Evolutionary conservation across 345 rosid species (phyloP).

Genomic region (Eucalyptus sp.): DNA sequence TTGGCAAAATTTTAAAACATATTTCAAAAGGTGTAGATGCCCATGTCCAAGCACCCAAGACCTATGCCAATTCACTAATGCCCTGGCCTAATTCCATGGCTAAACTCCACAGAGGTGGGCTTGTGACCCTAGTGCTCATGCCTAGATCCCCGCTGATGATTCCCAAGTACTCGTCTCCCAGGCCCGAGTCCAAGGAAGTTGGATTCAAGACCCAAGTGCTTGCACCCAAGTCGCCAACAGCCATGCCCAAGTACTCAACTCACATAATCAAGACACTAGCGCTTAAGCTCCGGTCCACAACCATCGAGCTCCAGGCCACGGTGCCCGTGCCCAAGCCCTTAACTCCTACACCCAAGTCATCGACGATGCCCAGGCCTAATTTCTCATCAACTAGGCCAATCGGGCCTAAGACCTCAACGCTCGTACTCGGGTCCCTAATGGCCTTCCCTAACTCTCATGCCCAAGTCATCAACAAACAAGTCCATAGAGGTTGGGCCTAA

Average conservation of each 20-base stretch:
- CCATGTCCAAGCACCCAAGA: neutral
- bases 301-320: fast-evolving
- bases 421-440: fast-evolving
- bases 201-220: fast-evolving
- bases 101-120: neutral
- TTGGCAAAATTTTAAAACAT: fast-evolving
- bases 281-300: fast-evolving
- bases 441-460: fast-evolving
- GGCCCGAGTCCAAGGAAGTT: fast-evolving
- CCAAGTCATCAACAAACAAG: neutral
- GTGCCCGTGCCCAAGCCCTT: neutral
- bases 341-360: neutral
- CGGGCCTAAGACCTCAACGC: fast-evolving
- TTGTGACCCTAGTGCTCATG: fast-evolving
- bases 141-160: fast-evolving
- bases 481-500: neutral
- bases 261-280: fast-evolving
- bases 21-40: no score
- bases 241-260: neutral
- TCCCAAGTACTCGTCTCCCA: neutral
- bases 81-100: neutral
- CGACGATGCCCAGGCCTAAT: fast-evolving
- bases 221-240: fast-evolving
- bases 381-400: fast-evolving
- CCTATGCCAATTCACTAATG: neutral